Conservation (phyloP, 306 rosid genomes). For the Rubus parviflorus region DNA sequence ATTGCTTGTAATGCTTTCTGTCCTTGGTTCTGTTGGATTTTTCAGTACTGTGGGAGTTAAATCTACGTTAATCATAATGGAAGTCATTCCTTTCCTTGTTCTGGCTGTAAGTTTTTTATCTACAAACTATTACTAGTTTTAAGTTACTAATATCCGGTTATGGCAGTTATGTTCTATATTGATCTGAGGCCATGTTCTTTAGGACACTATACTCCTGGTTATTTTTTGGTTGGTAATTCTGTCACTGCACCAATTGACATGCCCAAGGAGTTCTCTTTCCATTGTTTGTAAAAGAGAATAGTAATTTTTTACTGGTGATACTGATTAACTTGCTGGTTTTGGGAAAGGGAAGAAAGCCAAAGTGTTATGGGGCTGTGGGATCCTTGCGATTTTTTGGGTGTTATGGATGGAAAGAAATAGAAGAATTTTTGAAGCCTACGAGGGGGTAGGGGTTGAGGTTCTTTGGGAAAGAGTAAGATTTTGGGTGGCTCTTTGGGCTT, state of each 20-base stretch:
- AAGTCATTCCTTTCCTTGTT: slow-evolving; percentile 94
- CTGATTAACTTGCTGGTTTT: slow-evolving; percentile 1
- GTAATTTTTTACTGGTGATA: slow-evolving; percentile 4
- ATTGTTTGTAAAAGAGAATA: background rate
- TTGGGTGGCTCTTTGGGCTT: too few relatives aligned
- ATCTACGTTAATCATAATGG: slow-evolving; percentile 95
- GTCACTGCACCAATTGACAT: background rate
- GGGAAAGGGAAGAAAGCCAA: too few relatives aligned
- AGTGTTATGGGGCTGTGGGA: too few relatives aligned
- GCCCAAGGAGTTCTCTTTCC: background rate
- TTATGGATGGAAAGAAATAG: too few relatives aligned
- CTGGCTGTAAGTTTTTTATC: slow-evolving; percentile 70
- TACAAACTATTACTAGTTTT: slow-evolving; percentile 7
- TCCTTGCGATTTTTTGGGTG: too few relatives aligned
- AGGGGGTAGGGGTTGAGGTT: too few relatives aligned
- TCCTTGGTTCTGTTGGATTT: slow-evolving; percentile 90
- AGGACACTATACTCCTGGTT: background rate
- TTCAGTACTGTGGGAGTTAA: slow-evolving; percentile 92
- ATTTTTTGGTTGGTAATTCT: background rate
- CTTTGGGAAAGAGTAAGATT: too few relatives aligned
- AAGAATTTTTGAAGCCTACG: too few relatives aligned
- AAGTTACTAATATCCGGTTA: slow-evolving; percentile 16
- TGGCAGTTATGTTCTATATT: background rate
- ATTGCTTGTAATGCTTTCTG: slow-evolving; percentile 87
- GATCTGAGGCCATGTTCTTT: background rate